These are phyloP conservation scores for Pseudonitzschia pungens DNA, from an alignment of 108 stramenopile genomes.

Conservation along the genomic window DNA sequence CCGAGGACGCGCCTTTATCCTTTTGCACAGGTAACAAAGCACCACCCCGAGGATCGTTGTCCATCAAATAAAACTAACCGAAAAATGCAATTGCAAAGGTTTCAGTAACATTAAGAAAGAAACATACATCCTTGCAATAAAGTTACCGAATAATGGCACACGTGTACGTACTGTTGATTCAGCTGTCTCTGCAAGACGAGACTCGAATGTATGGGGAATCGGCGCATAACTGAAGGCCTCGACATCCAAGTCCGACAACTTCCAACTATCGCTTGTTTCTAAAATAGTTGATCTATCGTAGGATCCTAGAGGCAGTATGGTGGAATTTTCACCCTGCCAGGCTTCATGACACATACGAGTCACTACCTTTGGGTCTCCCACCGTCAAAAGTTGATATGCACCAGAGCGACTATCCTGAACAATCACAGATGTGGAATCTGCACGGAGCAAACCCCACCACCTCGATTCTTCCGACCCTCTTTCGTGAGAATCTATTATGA, in stretches of 20 bases:
- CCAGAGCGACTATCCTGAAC: constrained; percentile 73
- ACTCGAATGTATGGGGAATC: constrained; percentile 83
- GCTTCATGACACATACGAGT: constrained; percentile 66
- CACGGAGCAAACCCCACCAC: constrained; percentile 69
- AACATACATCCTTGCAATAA: not conserved
- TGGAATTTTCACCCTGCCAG: constrained; percentile 81
- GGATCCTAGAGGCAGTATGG: constrained; percentile 74
- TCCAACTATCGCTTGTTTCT: constrained; percentile 84
- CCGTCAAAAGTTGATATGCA: constrained; percentile 77
- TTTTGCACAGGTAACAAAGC: constrained; percentile 26
- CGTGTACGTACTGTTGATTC: constrained; percentile 13
- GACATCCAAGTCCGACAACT: constrained; percentile 88
- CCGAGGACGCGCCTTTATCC: constrained; percentile 35
- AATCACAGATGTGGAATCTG: constrained; percentile 75
- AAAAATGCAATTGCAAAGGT: not conserved
- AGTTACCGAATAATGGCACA: not conserved
- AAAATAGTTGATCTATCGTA: constrained; percentile 69
- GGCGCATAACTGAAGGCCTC: constrained; percentile 93
- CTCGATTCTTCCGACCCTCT: constrained; percentile 76
- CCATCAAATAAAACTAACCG: constrained; percentile 52
- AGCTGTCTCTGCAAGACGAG: constrained; percentile 19
- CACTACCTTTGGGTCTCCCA: constrained; percentile 82
- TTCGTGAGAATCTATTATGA: constrained; percentile 73
- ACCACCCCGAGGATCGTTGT: constrained; percentile 44
- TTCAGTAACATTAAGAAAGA: not conserved